A percentile compares a stretch with the other conserved stretches of the same genome.
These are phyloP conservation scores for Lentinula lateritia DNA, from an alignment of 768 basidiomycete genomes.

Conservation along the genomic window DNA sequence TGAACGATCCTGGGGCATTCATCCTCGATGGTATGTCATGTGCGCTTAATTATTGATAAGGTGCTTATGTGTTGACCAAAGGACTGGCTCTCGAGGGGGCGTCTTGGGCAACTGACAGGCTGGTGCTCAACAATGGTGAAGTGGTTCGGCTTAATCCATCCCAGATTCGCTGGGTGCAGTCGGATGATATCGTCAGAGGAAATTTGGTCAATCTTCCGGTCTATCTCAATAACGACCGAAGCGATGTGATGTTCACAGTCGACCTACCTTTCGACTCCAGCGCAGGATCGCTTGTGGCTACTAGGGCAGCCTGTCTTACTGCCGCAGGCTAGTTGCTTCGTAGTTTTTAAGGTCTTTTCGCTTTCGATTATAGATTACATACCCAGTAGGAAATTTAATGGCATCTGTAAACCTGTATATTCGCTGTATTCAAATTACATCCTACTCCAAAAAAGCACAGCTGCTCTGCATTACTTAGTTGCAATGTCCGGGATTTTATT, in stretches of 20 bases:
- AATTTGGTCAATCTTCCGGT: conserved; percentile 78
- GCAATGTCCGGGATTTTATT: too few relatives aligned
- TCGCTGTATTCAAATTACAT: too few relatives aligned
- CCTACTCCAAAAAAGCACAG: too few relatives aligned
- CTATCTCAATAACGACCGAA: conserved; percentile 86
- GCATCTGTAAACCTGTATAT: background rate
- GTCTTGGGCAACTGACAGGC: conserved; percentile 58
- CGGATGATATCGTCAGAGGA: conserved; percentile 30
- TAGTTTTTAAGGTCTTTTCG: background rate
- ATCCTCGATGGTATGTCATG: conserved; percentile 73
- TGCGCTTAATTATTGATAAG: background rate
- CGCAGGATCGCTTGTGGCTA: conserved; percentile 68
- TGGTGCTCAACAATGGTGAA: conserved; percentile 83
- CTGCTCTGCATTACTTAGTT: too few relatives aligned
- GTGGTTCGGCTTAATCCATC: conserved; percentile 74
- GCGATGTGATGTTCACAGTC: conserved; percentile 87
- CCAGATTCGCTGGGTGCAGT: conserved; percentile 83
- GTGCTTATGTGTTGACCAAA: conserved; percentile 22
- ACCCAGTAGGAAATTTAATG: conserved; percentile 5
- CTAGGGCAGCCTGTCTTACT: conserved; percentile 86
- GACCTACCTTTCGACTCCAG: conserved; percentile 72
- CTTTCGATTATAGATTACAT: conserved; percentile 10
- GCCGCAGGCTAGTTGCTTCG: conserved; percentile 52
- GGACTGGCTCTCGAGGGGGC: conserved; percentile 89
- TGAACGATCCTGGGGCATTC: conserved; percentile 75